Conservation (phyloP, 352 stramenopile species). For the Globisporangium yorkense region DNA sequence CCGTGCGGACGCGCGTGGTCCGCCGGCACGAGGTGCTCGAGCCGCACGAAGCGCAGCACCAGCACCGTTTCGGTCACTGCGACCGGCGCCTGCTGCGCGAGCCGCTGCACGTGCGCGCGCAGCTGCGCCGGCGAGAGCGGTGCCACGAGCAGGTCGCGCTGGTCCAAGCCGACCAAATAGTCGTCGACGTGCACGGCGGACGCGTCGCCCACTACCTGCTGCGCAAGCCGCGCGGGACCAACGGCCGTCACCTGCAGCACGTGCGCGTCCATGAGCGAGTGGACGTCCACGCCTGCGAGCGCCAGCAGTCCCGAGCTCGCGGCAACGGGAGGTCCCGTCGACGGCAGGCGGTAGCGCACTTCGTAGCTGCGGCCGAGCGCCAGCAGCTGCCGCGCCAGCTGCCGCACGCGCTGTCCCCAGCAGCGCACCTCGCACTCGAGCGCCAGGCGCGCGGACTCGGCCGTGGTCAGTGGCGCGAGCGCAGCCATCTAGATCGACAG, state of each 20-base stretch:
- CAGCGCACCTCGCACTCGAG: conserved; percentile 38
- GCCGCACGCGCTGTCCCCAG: conserved; percentile 43
- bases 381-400: conserved; percentile 43
- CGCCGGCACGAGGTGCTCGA: conserved; percentile 30
- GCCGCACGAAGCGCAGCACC: conserved; percentile 54
- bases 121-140: conserved; percentile 38
- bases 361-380: conserved; percentile 50
- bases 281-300: conserved; percentile 41
- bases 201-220: conserved; percentile 50
- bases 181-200: conserved; percentile 88
- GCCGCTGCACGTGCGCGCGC: conserved; percentile 23
- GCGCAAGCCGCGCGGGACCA: conserved; percentile 29
- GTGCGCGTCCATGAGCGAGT: conserved; percentile 37
- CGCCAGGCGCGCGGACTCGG: conserved; percentile 19
- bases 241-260: conserved; percentile 47
- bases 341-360: conserved; percentile 37
- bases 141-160: conserved; percentile 45
- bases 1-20: conserved; percentile 39
- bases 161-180: conserved; percentile 85
- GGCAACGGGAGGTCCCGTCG: too few species aligned
- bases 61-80: conserved; percentile 16
- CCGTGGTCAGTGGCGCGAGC: conserved; percentile 1
- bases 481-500: too few species aligned
- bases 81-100: not conserved
- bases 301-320: conserved; percentile 12